phyloP scores from a whole-genome alignment of 75 land plant species.

The Pseudotsuga menziesii region DNA sequence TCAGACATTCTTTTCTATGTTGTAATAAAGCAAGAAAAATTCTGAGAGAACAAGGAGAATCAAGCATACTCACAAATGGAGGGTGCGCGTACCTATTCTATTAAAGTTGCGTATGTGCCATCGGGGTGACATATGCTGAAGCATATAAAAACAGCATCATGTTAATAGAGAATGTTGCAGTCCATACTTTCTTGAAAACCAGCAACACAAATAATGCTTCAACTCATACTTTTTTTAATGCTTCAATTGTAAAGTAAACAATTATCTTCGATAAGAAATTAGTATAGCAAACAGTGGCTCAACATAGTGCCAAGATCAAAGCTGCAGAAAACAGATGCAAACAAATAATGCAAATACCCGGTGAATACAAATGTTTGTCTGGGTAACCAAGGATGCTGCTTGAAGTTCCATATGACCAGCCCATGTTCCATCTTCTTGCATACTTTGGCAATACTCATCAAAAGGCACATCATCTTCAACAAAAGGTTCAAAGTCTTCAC shows the following conservation, averaged over 20 bases:
- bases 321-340: background rate
- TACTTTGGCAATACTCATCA: slow-evolving; percentile 80
- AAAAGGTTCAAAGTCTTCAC: slow-evolving; percentile 88
- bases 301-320: background rate
- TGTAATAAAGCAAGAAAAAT: background rate
- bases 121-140: slow-evolving; percentile 73
- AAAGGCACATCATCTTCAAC: slow-evolving; percentile 93
- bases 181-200: background rate
- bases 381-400: slow-evolving; percentile 87
- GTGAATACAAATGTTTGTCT: slow-evolving; percentile 86
- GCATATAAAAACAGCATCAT: background rate
- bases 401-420: slow-evolving; percentile 96
- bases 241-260: background rate
- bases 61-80: slow-evolving; percentile 70
- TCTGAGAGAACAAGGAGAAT: background rate
- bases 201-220: background rate
- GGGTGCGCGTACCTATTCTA: slow-evolving; percentile 39
- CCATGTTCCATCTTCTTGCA: slow-evolving; percentile 87
- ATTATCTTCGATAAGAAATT: background rate
- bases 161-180: background rate
- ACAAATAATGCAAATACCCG: slow-evolving; percentile 32
- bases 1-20: background rate
- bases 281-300: background rate
- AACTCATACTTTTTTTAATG: background rate
- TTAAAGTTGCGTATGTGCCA: slow-evolving; percentile 81